Conservation (phyloP, 345 rosid genomes). For the Draba incana region DNA sequence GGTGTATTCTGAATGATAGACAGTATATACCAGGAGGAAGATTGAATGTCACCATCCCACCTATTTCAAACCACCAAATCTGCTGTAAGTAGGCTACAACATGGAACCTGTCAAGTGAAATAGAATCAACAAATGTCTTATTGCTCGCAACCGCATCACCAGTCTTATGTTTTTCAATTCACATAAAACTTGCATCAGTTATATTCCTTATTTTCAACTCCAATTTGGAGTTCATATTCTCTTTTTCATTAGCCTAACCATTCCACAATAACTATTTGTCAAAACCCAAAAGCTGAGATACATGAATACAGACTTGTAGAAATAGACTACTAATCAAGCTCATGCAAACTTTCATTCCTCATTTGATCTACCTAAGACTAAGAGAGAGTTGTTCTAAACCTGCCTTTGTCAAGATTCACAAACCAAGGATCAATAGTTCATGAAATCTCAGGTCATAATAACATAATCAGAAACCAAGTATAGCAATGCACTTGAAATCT, state of each 20-base stretch:
- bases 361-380: neutral
- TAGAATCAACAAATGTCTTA: neutral
- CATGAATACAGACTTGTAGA: neutral
- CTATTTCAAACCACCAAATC: constrained; percentile 96
- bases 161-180: neutral
- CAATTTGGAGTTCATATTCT: neutral
- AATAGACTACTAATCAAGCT: neutral
- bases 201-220: neutral
- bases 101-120: constrained; percentile 53
- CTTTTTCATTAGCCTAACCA: neutral
- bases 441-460: too few species aligned
- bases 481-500: neutral
- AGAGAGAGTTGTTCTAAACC: constrained; percentile 2
- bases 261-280: neutral
- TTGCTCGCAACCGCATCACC: neutral
- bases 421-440: too few species aligned
- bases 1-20: constrained; percentile 75
- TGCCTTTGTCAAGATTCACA: neutral
- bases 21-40: constrained; percentile 78
- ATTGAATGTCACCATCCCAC: constrained; percentile 72
- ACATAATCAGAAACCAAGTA: too few species aligned
- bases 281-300: neutral
- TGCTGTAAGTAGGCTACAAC: constrained; percentile 81
- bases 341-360: neutral
- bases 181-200: too few species aligned